Evolutionary conservation across 2,329 filamentous ascomycete genomes (phyloP).

Genomic region (Trichoderma semiorbis): DNA sequence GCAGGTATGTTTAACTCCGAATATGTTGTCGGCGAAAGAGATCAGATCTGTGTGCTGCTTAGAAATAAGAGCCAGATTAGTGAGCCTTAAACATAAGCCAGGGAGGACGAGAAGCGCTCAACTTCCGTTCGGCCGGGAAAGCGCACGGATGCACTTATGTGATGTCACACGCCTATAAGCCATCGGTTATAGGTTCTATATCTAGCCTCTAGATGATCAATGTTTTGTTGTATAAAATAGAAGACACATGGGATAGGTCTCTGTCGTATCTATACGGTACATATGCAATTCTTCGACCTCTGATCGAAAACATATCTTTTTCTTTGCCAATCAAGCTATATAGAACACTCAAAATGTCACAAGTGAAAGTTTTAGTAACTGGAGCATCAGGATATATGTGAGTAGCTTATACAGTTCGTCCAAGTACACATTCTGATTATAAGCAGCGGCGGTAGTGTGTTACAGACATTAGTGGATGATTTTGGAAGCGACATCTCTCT

Average conservation of each 20-base stretch:
- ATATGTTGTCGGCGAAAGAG: too few relatives aligned
- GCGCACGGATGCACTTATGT: background rate
- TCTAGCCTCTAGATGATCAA: background rate
- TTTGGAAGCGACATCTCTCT: background rate
- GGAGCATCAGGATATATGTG: background rate
- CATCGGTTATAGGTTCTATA: background rate
- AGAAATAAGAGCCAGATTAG: too few relatives aligned
- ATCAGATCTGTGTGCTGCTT: too few relatives aligned
- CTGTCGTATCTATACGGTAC: background rate
- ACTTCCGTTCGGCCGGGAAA: background rate
- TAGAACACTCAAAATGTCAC: background rate
- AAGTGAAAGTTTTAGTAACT: background rate
- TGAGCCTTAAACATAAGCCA: too few relatives aligned
- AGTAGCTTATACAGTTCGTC: background rate
- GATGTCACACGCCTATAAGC: background rate
- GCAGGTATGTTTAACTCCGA: too few relatives aligned
- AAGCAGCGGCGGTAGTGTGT: background rate
- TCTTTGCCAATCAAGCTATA: background rate
- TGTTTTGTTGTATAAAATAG: background rate
- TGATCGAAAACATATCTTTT: background rate
- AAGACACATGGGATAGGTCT: background rate
- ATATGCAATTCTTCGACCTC: background rate
- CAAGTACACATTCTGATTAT: background rate
- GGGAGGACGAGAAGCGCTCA: too few relatives aligned
- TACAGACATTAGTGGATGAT: background rate